A percentile compares a stretch with the other conserved stretches of the same genome.
Evolutionary conservation across 2,329 filamentous ascomycete genomes (phyloP).

Genomic region (Fusarium sp.): DNA sequence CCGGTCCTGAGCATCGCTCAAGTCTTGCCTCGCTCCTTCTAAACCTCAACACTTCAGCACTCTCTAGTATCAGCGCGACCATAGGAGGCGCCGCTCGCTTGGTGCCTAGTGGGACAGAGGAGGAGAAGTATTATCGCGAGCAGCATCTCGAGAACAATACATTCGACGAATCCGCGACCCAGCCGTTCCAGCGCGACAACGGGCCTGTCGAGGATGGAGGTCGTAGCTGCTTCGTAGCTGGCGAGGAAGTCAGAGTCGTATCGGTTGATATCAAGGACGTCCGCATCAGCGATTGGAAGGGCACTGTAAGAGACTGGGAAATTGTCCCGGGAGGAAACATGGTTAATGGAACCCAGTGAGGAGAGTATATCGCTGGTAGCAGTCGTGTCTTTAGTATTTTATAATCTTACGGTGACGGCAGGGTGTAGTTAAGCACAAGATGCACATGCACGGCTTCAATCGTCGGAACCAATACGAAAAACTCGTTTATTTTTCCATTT

Average conservation of each 20-base stretch:
- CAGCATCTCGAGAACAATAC: constrained; percentile 93
- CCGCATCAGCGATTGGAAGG: constrained; percentile 94
- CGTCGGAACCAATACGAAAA: not conserved
- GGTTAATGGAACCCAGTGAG: constrained; percentile 58
- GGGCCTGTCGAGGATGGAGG: constrained; percentile 64
- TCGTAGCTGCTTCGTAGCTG: constrained; percentile 77
- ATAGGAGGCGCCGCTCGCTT: constrained; percentile 90
- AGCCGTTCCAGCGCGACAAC: constrained; percentile 50
- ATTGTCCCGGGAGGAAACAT: constrained; percentile 54
- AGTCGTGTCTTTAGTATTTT: constrained; percentile 4
- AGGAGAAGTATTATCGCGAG: constrained; percentile 86
- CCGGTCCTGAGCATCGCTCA: constrained; percentile 73
- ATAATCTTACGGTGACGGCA: constrained; percentile 14
- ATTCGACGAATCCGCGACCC: constrained; percentile 69
- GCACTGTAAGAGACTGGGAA: constrained; percentile 85
- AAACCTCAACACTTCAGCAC: constrained; percentile 89
- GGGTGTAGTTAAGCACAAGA: not conserved
- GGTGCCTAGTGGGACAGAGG: constrained; percentile 77
- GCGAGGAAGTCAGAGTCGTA: constrained; percentile 87
- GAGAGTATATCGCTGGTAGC: not conserved
- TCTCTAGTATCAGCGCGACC: constrained; percentile 90
- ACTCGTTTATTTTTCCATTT: not conserved
- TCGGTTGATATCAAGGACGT: constrained; percentile 87
- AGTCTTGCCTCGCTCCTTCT: constrained; percentile 85
- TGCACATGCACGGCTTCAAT: not conserved